Percentiles rank a stretch among this genome's conserved stretches.
Evolutionary conservation across 2,329 filamentous ascomycete genomes (phyloP).

Genomic region (Aspergillus pseudoglaucus): DNA sequence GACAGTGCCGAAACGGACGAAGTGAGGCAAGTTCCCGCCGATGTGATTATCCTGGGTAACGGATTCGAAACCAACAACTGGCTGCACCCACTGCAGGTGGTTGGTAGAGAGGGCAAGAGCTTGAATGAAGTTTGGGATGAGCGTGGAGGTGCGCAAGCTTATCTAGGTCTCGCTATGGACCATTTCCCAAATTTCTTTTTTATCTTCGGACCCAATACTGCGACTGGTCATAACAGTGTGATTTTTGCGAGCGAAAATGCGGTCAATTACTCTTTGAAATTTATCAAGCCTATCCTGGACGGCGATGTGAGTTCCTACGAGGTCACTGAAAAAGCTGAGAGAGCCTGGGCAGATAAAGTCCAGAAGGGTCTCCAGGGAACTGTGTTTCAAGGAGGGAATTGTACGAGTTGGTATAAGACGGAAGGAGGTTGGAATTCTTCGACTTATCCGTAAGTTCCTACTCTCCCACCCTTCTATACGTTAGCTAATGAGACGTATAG

Average conservation of each 20-base stretch:
- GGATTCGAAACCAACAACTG: conserved; percentile 54
- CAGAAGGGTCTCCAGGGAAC: conserved; percentile 41
- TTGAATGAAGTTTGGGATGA: conserved; percentile 52
- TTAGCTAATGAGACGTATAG: conserved; percentile 21
- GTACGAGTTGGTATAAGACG: conserved; percentile 46
- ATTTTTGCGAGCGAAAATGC: conserved; percentile 57
- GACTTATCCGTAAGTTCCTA: conserved; percentile 37
- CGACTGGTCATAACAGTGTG: conserved; percentile 56
- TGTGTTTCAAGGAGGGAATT: conserved; percentile 44
- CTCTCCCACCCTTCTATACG: background rate
- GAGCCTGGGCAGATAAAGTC: conserved; percentile 42
- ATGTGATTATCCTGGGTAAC: conserved; percentile 57
- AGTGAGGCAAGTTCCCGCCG: conserved; percentile 45
- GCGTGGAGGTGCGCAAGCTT: conserved; percentile 56
- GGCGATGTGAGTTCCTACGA: conserved; percentile 43
- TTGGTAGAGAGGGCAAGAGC: conserved; percentile 45
- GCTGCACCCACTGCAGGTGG: conserved; percentile 48
- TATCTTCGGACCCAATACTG: conserved; percentile 57
- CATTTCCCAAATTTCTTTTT: conserved; percentile 62
- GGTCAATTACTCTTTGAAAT: conserved; percentile 53
- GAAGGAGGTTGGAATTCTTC: conserved; percentile 46
- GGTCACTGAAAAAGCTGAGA: conserved; percentile 44
- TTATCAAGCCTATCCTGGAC: conserved; percentile 50
- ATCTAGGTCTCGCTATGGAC: conserved; percentile 52
- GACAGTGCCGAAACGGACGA: conserved; percentile 23